These are phyloP conservation scores for Phialophora expanda DNA, from an alignment of 2,329 filamentous ascomycete species.

Conservation along the genomic window DNA sequence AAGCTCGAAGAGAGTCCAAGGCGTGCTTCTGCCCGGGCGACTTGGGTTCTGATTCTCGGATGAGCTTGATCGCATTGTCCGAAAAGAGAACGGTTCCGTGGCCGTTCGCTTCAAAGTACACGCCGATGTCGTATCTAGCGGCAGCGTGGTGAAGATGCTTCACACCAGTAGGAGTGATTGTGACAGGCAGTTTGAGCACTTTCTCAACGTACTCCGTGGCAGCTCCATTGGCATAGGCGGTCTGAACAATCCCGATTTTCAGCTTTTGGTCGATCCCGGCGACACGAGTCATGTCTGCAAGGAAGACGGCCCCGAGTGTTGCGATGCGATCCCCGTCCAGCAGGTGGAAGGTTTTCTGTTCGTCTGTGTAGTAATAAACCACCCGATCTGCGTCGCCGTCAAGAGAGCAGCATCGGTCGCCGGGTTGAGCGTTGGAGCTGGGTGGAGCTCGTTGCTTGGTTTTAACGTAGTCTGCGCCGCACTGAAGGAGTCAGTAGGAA, in stretches of 20 bases:
- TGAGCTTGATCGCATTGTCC: conserved; percentile 76
- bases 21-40: conserved; percentile 91
- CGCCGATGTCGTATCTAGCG: conserved; percentile 89
- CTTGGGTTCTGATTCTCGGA: conserved; percentile 79
- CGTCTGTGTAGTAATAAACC: conserved; percentile 91
- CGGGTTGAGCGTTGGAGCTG: conserved; percentile 74
- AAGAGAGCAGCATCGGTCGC: conserved; percentile 83
- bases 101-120: conserved; percentile 98
- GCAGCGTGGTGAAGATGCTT: conserved; percentile 99
- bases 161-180: conserved; percentile 93
- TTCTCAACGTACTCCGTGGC: conserved; percentile 91
- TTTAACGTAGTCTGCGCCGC: conserved; percentile 96
- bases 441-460: conserved; percentile 91
- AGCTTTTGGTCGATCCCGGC: conserved; percentile 80
- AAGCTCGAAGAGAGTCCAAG: conserved; percentile 79
- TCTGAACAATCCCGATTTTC: conserved; percentile 93
- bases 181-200: conserved; percentile 83
- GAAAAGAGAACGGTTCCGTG: conserved; percentile 97
- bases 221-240: conserved; percentile 95
- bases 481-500: conserved; percentile 57
- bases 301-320: conserved; percentile 89
- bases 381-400: conserved; percentile 96
- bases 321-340: conserved; percentile 97
- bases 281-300: conserved; percentile 81
- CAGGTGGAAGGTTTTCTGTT: conserved; percentile 82